A percentile compares a stretch with the other conserved stretches of the same genome.
phyloP scores from a whole-genome alignment of 257 asterid species.

The Mentha longifolia region DNA sequence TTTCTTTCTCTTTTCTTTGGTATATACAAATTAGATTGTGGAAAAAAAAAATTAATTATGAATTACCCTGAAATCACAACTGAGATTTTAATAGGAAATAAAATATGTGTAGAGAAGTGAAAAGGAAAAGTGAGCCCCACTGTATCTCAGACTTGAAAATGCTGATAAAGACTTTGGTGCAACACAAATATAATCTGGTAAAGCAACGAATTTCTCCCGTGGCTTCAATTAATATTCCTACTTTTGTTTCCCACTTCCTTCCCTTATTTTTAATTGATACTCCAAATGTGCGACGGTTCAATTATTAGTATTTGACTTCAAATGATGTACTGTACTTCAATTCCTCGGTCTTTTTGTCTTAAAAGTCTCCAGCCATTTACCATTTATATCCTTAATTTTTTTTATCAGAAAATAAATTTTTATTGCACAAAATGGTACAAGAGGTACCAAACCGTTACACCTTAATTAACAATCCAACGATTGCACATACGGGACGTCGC shows the following conservation, averaged over 20 bases:
- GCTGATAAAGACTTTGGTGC: background rate
- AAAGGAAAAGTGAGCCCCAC: background rate
- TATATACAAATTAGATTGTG: too few species aligned
- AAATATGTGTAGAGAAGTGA: too few species aligned
- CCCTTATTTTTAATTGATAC: background rate
- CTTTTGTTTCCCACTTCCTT: background rate
- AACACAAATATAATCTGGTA: background rate
- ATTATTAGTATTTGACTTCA: background rate
- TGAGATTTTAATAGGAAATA: background rate
- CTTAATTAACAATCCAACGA: too few species aligned
- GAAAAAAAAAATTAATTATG: background rate
- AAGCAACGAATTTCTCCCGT: conserved; percentile 2
- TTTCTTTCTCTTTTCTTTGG: too few species aligned
- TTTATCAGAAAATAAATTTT: too few species aligned
- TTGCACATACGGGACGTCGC: too few species aligned
- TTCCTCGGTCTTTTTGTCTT: too few species aligned
- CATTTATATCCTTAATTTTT: too few species aligned
- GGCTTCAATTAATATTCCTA: background rate
- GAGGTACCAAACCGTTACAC: too few species aligned
- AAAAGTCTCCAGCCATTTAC: too few species aligned
- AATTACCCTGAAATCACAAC: background rate
- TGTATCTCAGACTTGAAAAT: background rate
- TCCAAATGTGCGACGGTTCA: background rate
- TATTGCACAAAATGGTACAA: too few species aligned
- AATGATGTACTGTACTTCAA: too few species aligned